Evolutionary conservation across 345 rosid species (phyloP), one percentile per base, ranked within the genome.

Genomic region (Aquilaria sinensis): DNA sequence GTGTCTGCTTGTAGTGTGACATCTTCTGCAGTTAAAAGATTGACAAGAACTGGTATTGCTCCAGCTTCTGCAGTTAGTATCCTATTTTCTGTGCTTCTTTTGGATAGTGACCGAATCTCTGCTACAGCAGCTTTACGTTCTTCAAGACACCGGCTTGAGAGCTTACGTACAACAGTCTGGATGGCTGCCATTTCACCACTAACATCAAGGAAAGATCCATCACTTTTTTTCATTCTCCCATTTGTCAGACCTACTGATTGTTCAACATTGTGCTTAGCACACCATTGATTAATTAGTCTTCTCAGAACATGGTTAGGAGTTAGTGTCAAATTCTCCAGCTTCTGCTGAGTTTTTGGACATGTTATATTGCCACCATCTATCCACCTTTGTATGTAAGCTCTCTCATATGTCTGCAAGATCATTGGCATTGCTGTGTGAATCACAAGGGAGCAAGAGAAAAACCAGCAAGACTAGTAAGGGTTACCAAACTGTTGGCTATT

Each of bases 271-370:
- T 90, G 82, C 54, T 65, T 62, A 0, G 75, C 48, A 57, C 99
- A 90, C 97, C 99, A 94, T 67, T 83, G 96, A 51, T 75, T 67
- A 70, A 94, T 90, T 29, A 94, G 75, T 74, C 87, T 88, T 77
- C 96, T 86, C 63, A 94, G 67, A 58, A 84, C 99, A 64, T 86
- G 90, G 69, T 94, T 94, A 45, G 94, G 92, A 14, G 99, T 94
- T 57, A 94, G 84, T 0, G 88, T 86, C 41, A 79, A 74, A 62
- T 91, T 81, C 48, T 82, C 80, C 30, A 94, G 99, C 77, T 84
- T 88, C 81, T 90, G 99, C 70, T 81, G 93, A 41, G 99, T 90
- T 82, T 94, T 94, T 2, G 99, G 99, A 69, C 99, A 94, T 23
- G 96, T 85, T 62, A 67, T 37, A 67, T 90, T 90, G 73, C 96